Evolutionary conservation across 208 protist species (phyloP).

Genomic region (Porcisia hertigi): DNA sequence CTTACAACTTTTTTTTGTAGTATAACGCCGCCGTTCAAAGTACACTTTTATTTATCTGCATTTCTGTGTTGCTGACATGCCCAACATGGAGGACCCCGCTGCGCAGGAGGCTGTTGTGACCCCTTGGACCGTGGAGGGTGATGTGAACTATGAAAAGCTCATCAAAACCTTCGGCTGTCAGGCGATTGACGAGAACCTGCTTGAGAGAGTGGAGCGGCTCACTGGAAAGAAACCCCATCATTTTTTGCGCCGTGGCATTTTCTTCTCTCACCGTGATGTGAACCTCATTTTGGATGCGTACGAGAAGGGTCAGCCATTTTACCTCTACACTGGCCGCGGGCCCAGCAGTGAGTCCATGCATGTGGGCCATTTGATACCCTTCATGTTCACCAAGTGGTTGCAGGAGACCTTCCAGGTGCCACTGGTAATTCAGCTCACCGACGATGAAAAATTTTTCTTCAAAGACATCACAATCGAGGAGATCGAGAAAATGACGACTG

Average conservation of each 20-base stretch:
- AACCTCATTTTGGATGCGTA: constrained; percentile 96
- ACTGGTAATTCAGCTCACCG: constrained; percentile 99
- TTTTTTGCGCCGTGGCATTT: constrained; percentile 94
- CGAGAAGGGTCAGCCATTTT: constrained; percentile 97
- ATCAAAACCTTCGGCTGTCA: constrained; percentile 92
- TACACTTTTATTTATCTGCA: too few species aligned
- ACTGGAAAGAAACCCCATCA: constrained; percentile 88
- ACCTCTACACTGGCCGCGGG: constrained; percentile 99
- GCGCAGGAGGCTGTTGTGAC: constrained; percentile 69
- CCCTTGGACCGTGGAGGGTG: constrained; percentile 92
- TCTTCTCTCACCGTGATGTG: constrained; percentile 99
- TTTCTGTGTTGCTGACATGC: background rate
- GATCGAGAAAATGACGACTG: constrained; percentile 88
- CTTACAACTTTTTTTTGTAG: too few species aligned
- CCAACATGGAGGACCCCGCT: constrained; percentile 7
- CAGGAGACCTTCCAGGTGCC: constrained; percentile 99
- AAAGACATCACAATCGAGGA: constrained; percentile 96
- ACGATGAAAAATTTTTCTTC: constrained; percentile 99
- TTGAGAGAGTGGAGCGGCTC: constrained; percentile 88
- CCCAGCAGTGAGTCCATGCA: constrained; percentile 98
- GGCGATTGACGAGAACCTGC: constrained; percentile 73
- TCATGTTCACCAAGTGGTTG: constrained; percentile 99
- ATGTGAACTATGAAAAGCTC: constrained; percentile 95
- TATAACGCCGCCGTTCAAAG: too few species aligned
- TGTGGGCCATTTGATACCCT: constrained; percentile 99